phyloP scores from a whole-genome alignment of 176 grass and related monocot species.

The Lolium rigidum region DNA sequence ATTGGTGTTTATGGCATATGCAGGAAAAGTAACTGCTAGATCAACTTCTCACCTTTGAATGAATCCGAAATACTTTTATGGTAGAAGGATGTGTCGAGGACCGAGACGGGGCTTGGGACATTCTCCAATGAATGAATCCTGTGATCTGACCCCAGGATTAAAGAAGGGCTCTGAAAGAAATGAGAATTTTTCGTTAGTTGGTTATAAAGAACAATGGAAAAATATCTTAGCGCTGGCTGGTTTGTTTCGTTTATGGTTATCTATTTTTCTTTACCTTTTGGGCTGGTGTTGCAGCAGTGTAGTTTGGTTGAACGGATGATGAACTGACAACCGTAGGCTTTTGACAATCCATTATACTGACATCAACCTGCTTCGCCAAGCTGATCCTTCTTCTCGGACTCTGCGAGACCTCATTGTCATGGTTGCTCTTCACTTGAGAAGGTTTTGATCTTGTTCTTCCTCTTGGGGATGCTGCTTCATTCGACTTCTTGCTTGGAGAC shows the following conservation, averaged over 20 bases:
- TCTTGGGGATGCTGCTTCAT: conserved; percentile 74
- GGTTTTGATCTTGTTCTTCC: conserved; percentile 57
- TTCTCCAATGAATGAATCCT: conserved; percentile 53
- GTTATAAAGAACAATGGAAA: conserved; percentile 24
- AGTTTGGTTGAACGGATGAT: conserved; percentile 47
- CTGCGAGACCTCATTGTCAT: conserved; percentile 48
- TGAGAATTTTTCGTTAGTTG: not conserved
- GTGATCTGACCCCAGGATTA: conserved; percentile 41
- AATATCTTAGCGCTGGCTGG: not conserved
- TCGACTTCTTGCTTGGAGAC: conserved; percentile 49
- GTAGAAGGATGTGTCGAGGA: conserved; percentile 85
- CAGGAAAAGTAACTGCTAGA: conserved; percentile 26
- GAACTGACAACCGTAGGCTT: conserved; percentile 31
- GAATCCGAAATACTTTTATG: conserved; percentile 69
- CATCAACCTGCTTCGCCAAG: conserved; percentile 46
- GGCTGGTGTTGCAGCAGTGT: conserved; percentile 23
- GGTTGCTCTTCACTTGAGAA: conserved; percentile 52
- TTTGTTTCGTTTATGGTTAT: not conserved
- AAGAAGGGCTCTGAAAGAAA: conserved; percentile 48
- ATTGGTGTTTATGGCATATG: conserved; percentile 29
- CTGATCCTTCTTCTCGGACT: conserved; percentile 43
- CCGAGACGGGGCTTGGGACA: conserved; percentile 71
- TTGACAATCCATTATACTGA: conserved; percentile 45
- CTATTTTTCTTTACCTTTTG: conserved; percentile 59
- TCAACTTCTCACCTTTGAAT: conserved; percentile 73